Conservation (phyloP, 768 basidiomycete species). For the Chalciporus pseudorubinellus region DNA sequence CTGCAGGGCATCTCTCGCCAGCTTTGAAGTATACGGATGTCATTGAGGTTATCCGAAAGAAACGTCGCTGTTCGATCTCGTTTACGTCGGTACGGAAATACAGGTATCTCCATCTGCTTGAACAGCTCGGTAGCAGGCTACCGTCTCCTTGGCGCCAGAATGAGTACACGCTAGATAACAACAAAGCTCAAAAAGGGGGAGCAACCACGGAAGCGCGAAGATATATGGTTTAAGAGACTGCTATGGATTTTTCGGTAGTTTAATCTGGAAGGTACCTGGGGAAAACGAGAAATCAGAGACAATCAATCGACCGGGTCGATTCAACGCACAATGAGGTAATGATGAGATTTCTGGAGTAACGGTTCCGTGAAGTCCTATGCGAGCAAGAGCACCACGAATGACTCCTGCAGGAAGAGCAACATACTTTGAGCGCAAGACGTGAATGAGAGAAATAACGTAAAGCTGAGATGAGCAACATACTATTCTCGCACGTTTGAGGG, state of each 20-base stretch:
- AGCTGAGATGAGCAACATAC: slow-evolving; percentile 41
- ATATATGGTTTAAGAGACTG: neutral
- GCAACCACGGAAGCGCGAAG: neutral
- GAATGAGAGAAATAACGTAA: neutral
- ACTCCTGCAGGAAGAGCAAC: slow-evolving; percentile 80
- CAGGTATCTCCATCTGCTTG: too few species aligned
- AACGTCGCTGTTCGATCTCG: too few species aligned
- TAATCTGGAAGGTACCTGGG: slow-evolving; percentile 80
- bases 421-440: slow-evolving; percentile 48
- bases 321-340: slow-evolving; percentile 77
- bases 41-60: too few species aligned
- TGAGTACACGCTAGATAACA: neutral
- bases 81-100: too few species aligned
- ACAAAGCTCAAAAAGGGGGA: neutral
- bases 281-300: neutral
- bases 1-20: too few species aligned
- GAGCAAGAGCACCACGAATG: slow-evolving; percentile 75
- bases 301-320: neutral
- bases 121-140: too few species aligned
- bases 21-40: too few species aligned
- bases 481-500: slow-evolving; percentile 65
- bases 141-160: neutral
- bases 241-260: slow-evolving; percentile 62
- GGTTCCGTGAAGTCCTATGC: slow-evolving; percentile 72
- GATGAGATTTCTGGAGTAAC: slow-evolving; percentile 78